Percentiles rank a stretch among this genome's conserved stretches.
These are phyloP conservation scores for Tetrahymena elliotti DNA, from an alignment of 73 alveolate genomes.

Conservation along the genomic window DNA sequence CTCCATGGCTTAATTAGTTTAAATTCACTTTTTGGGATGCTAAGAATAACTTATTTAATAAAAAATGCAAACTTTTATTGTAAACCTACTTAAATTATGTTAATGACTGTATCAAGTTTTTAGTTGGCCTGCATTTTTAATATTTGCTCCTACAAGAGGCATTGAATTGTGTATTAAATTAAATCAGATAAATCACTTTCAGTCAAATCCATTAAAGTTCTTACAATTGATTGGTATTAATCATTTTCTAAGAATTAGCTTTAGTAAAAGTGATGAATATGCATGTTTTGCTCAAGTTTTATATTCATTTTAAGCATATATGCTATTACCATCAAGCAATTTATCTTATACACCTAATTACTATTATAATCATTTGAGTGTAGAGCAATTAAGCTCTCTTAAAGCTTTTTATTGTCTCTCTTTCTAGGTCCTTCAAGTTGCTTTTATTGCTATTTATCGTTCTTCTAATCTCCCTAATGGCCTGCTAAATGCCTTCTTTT, in stretches of 20 bases:
- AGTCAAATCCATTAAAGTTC: neutral
- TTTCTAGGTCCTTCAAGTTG: neutral
- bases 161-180: neutral
- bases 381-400: neutral
- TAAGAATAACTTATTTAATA: neutral
- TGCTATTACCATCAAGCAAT: neutral
- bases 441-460: neutral
- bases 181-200: neutral
- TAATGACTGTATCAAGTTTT: neutral
- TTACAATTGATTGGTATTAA: neutral
- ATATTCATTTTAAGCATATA: neutral
- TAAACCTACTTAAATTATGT: neutral
- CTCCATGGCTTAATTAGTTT: neutral
- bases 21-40: neutral
- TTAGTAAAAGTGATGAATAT: neutral
- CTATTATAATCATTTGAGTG: neutral
- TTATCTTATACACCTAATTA: neutral
- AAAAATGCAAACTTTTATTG: neutral
- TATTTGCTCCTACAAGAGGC: neutral
- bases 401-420: neutral
- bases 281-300: neutral
- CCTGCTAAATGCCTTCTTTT: neutral
- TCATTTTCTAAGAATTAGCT: neutral
- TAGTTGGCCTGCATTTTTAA: neutral
- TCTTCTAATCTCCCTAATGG: neutral